Evolutionary conservation across 164 flowering plant species (phyloP).

Genomic region (grape (Vitis vinifera)): ASM3070453v1 NC_081812.1:19087001-19087500

Average conservation of each 20-base stretch:
- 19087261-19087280: neutral
- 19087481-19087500: too few species aligned
- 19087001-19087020: neutral
- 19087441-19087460: too few species aligned
- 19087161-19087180: neutral
- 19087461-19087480: too few species aligned
- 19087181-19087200: neutral
- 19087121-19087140: conserved; percentile 85
- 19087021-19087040: conserved; percentile 36
- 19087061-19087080: conserved; percentile 90
- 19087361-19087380: too few species aligned
- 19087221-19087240: too few species aligned
- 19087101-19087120: conserved; percentile 94
- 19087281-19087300: too few species aligned
- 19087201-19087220: neutral
- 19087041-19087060: conserved; percentile 78
- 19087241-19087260: neutral
- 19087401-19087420: too few species aligned
- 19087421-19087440: too few species aligned
- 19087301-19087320: too few species aligned
- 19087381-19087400: too few species aligned
- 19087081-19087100: conserved; percentile 83
- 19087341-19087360: too few species aligned
- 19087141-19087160: conserved; percentile 46
- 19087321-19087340: too few species aligned